Base-by-base conservation (phyloP, 2,329 filamentous ascomycete species). In the Talaromyces marneffei region DNA sequence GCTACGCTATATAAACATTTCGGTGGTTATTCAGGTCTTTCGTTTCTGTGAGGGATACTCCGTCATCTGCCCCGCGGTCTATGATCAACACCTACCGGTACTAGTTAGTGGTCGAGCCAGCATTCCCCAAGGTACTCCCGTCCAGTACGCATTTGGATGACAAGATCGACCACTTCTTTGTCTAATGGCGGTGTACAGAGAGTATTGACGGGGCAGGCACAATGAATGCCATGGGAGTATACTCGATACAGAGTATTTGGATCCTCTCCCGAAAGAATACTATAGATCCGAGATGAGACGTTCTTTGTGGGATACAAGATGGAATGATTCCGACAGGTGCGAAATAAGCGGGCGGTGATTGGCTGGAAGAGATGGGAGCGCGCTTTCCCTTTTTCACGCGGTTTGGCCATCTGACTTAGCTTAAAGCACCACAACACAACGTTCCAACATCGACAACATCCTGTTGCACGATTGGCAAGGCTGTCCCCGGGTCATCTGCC, bases 91-190 rank as follows among this genome's bases (percentile, higher is more conserved):
- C 27, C 31, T 27, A 31, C 48, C 33, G 14, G 33, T 35, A 3
- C 14, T 44, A 44, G 14, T 6, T 27, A 37, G 52, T n/a, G 10
- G 50, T 25, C 44, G 16, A 31, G 27, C 48, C 64, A 63, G 62
- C 61, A 40, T 63, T 53, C 61, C 54, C 46, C 66, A 69, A 67
- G 67, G 67, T 69, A n/a, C n/a, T n/a, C n/a, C n/a, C n/a, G n/a
- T n/a, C n/a, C n/a, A n/a, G n/a, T n/a, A 60, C 66, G 57, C 65
- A 62, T 57, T 58, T 33, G 42, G 46, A 48, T 59, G 46, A 59
- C 44, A 39, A 31, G 44, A 25, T 20, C 58, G 23, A 23, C 23
- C 18, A 2, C 29, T 7, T 14, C 16, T 31, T 20, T 52, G 27
- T 33, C 48, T 27, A 33, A 52, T 33, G n/a, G n/a, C n/a, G 10